Percentiles rank a stretch among this genome's conserved stretches.
These are phyloP conservation scores for Aureobasidium namibiae DNA, from an alignment of 2,329 filamentous ascomycete genomes.

Conservation along the genomic window DNA sequence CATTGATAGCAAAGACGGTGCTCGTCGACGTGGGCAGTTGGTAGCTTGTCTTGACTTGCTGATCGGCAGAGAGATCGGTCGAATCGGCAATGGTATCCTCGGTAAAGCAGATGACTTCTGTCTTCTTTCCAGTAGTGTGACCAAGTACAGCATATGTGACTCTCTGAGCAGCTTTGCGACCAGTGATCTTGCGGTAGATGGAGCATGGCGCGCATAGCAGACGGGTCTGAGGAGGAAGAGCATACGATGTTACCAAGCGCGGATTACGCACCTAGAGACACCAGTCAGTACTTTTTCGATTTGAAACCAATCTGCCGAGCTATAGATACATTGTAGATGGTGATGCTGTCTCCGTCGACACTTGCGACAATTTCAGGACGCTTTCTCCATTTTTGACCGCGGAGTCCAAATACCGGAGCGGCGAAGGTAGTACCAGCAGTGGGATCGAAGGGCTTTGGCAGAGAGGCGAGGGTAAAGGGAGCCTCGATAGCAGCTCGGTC, in stretches of 20 bases:
- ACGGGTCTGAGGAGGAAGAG: conserved; percentile 50
- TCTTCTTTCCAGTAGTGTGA: conserved; percentile 28
- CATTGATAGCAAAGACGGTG: conserved; percentile 33
- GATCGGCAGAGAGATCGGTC: conserved; percentile 21
- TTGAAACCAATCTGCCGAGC: not conserved
- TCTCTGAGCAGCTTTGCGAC: conserved; percentile 38
- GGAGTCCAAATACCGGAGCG: conserved; percentile 45
- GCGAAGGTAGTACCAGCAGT: conserved; percentile 33
- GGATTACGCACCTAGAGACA: conserved; percentile 50
- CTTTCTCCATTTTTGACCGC: conserved; percentile 51
- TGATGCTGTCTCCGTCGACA: conserved; percentile 53
- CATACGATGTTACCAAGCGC: conserved; percentile 52
- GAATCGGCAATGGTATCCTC: conserved; percentile 36
- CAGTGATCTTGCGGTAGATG: conserved; percentile 42
- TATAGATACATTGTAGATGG: conserved; percentile 52
- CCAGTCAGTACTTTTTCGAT: not conserved
- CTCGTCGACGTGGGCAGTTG: conserved; percentile 3
- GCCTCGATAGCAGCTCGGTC: conserved; percentile 22
- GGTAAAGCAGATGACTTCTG: conserved; percentile 46
- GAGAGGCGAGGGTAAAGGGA: conserved; percentile 34
- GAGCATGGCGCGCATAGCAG: conserved; percentile 52
- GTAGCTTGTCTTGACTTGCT: conserved; percentile 20
- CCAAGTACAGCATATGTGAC: conserved; percentile 45
- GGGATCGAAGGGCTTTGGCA: conserved; percentile 35
- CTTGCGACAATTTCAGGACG: conserved; percentile 53